Evolutionary conservation across 1,139 yeast species (phyloP), one percentile per base, ranked within the genome.

Genomic region (Casaregolazyma lundiana): DNA sequence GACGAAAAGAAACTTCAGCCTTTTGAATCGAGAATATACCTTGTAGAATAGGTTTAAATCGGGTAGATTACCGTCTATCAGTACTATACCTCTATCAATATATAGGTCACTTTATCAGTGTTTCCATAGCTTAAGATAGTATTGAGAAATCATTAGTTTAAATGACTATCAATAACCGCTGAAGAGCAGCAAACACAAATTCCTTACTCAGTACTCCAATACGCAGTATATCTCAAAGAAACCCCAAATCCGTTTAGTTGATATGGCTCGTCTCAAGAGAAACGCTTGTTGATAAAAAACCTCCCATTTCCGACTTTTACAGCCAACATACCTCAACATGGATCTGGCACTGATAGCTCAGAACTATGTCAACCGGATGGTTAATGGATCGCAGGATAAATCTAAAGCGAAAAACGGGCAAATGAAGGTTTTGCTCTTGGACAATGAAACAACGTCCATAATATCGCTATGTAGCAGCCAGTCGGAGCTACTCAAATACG

Each of bases 381-480:
- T 78, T 18, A 49, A 44, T 52, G 54, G 32, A 46, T 50, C 43
- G 18, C 53, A 37, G 4, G 36, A 45, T 32, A 47, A 34, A 48
- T 55, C 11, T 55, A 56, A 34, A 48, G 57, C 43, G 53, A 56
- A 52, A 43, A 58, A 42, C 47, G 54, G 60, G 39, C 77, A 77
- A 55, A 81, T 90, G 48, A 80, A 79, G 53, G 95, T 90, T 29
- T 71, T 92, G 34, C 71, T 92, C 38, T 73, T 94, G 48, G 99
- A 92, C 62, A 71, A 77, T 47, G 73, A 75, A 54, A 92, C 99
- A 1, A 85, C 95, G 13, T 75, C 89, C 0, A 79, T 89, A 22
- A 79, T 94, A 18, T 88, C 97, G 13, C 75, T 92, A 76, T 80
- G 85, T 55, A 79, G 95, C 38, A 84, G 96, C 2, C 98, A 94